Evolutionary conservation across 441 rosid genomes (phyloP), one percentile per base, ranked within the genome.

Genomic region (Biscutella laevigata): DNA sequence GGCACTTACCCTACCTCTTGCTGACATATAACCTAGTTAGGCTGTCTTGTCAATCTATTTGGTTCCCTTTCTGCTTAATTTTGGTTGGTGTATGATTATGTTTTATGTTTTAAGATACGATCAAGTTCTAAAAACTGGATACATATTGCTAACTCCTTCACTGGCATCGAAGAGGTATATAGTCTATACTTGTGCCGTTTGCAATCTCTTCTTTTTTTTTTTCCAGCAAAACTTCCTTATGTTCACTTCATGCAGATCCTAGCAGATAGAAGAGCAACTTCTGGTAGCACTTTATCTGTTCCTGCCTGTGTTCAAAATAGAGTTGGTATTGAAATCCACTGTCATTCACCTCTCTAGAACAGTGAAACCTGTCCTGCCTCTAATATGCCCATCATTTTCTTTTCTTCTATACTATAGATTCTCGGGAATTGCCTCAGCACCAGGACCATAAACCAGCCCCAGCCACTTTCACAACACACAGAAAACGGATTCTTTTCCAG

Each of bases 401-500:
- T 48, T 64, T 8, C n/a, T n/a, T 8, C 41, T 22, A 11, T 40
- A 1, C 60, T 53, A 35, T 56, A 81, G 88, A 76, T 54, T 67
- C 70, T 41, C 62, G 41, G 19, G 79, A 71, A 28, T 7, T 65
- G 44, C 67, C 70, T 20, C 74, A 29, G 25, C 69, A 19, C 38
- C 78, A 53, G 59, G 55, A 52, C 12, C 71, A 60, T 13, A 79
- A 68, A 53, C 77, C 83, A 33, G 43, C 55, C 3, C 76, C 72
- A 41, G 38, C 76, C 33, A 9, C 52, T 4, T 15, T 47, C 8
- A 10, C 58, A 15, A 50, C n/a, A 43, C 57, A 32, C 52, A 40
- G 66, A 59, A 36, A 77, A 77, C 9, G 85, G 79, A 34, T 84
- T 84, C 70, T 3, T 77, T 42, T 58, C 57, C 70, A 81, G 92